Evolutionary conservation across 2,329 filamentous ascomycete species (phyloP), one percentile per base, ranked within the genome.

Genomic region (Cercospora zeae-maydis): DNA sequence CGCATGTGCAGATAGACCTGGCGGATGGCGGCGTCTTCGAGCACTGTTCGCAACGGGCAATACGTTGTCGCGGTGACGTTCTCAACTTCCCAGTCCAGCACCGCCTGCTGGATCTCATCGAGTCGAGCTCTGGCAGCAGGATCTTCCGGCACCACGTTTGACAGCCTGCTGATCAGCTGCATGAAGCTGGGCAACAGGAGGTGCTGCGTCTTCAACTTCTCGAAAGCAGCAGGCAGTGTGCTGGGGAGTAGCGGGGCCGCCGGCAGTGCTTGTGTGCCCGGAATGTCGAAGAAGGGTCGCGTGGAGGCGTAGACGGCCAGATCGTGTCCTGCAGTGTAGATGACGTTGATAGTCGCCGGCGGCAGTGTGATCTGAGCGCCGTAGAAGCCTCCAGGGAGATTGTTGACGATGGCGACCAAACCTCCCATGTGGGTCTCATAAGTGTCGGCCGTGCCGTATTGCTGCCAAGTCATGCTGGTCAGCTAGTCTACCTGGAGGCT

Each of bases 371-470:
- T 59, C 55, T 63, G 55, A 14, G 58, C 42, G 14, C 64, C 62
- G 14, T 45, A 57, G 4, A 66, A 34, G 9, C 66, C 67, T 37
- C 67, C 67, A 31, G 65, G 63, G 11, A 69, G 51, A 21, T 59
- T 63, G 42, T 57, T 61, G 31, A 69, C 61, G 30, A 68, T 69
- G 4, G 61, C 62, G 16, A 59, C 59, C 4, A 69, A 53, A 13
- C 67, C 67, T 10, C 58, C 33, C 64, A 69, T 68, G 36, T 69
- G 67, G 31, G 66, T 68, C 13, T 66, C 61, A 63, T 67, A 65
- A n/a, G 60, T 66, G 6, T 34, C 24, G 11, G 61, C 39, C n/a
- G 63, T 59, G 49, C 66, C 66, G 37, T 65, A 68, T 36, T 67
- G 61, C 66, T 68, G 56, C 21, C 49, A 56, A 54, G 56, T 42